These are phyloP conservation scores for Canavalia gladiata DNA, from an alignment of 306 rosid genomes.

Conservation along the genomic window DNA sequence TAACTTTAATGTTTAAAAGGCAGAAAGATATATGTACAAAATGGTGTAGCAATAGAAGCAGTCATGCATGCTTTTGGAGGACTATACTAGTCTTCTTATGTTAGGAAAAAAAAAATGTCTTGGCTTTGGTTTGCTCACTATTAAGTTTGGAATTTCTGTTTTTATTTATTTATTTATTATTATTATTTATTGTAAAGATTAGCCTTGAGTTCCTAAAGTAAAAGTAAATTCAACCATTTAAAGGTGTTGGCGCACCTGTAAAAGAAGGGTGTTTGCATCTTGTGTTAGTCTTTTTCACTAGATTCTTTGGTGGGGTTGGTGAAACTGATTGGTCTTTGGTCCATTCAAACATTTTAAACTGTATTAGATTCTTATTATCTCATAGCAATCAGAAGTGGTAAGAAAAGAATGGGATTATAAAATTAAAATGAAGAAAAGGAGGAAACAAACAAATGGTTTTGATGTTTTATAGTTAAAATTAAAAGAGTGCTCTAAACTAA, in stretches of 20 bases:
- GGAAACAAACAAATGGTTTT: conserved; percentile 48
- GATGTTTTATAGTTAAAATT: conserved; percentile 51
- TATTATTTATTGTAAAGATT: conserved; percentile 50
- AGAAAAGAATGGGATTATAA: conserved; percentile 18
- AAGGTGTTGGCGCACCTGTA: conserved; percentile 68
- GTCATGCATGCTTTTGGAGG: conserved; percentile 57
- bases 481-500: conserved; percentile 47
- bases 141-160: conserved; percentile 45
- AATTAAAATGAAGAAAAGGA: conserved; percentile 27
- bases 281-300: conserved; percentile 63
- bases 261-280: conserved; percentile 64
- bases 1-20: conserved; percentile 46
- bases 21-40: conserved; percentile 38
- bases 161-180: neutral
- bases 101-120: conserved; percentile 41
- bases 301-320: conserved; percentile 60
- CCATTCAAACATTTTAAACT: conserved; percentile 57
- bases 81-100: conserved; percentile 41
- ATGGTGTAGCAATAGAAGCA: conserved; percentile 39
- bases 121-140: conserved; percentile 58
- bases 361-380: conserved; percentile 49
- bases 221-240: conserved; percentile 71
- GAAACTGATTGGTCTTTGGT: conserved; percentile 63
- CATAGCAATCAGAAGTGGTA: conserved; percentile 43
- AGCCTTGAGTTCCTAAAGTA: conserved; percentile 66